Base-by-base conservation (phyloP, 2,329 filamentous ascomycete species). In the Hypoxylon sp. region DNA sequence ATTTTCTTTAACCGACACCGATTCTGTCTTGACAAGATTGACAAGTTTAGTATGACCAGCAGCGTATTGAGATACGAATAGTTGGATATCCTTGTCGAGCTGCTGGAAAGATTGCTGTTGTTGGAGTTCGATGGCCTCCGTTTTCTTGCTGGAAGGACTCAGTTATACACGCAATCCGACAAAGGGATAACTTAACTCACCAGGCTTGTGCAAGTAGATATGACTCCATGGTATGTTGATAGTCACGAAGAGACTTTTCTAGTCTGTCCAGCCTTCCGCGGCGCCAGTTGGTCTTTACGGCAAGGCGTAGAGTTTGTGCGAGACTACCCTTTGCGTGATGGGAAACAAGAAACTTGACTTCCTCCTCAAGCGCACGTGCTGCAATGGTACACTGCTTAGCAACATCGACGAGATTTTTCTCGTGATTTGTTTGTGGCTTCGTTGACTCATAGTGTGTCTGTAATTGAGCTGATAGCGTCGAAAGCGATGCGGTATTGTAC, bases 271-370 rank as follows among this genome's bases (percentile, higher is more conserved):
- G 59, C 0, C 73, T 61, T 2, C 54, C 31, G 37, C 68, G 73
- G n/a, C 74, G 59, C 74, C 74, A 75, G 2, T 29, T 63, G 0
- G 61, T 69, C 52, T 74, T 75, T 2, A 63, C 50, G 0, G 65
- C 65, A 2, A 68, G 29, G 11, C 32, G 24, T 2, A 68, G 24
- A 2, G 65, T 65, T 17, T 47, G 59, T 6, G 37, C 35, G 19
- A 70, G 56, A n/a, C 50, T 57, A 19, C 53, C 58, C n/a, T 48
- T 53, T n/a, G 44, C 32, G n/a, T 54, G n/a, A n/a, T 37, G 53
- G 2, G 24, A 42, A 1, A 31, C 17, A 27, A 70, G 59, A 44
- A 65, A 65, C 11, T 51, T 47, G 11, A 63, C 53, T 44, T 68
- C 61, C 11, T 68, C 56, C 11, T 63, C 54, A 11, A 70, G 42